Conservation (phyloP, 352 stramenopile genomes). For the Phytophthora constricta region DNA sequence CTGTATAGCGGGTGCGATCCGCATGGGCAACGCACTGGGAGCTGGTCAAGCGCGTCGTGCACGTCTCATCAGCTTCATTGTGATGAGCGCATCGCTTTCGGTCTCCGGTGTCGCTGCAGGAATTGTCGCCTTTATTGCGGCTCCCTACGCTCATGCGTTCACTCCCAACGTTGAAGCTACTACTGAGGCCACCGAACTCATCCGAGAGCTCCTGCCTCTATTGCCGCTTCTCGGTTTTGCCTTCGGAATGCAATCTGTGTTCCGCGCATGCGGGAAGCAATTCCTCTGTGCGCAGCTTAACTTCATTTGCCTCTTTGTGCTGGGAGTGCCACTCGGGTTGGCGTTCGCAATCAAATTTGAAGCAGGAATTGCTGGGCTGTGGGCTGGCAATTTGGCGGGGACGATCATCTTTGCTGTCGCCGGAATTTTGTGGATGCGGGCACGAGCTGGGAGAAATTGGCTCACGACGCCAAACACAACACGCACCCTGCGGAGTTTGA, state of each 20-base stretch:
- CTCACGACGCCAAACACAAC: conserved; percentile 55
- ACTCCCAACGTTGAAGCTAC: conserved; percentile 45
- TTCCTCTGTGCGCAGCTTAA: conserved; percentile 58
- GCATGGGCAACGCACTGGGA: conserved; percentile 66
- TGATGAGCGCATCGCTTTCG: conserved; percentile 35
- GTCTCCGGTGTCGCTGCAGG: conserved; percentile 43
- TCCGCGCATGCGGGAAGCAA: conserved; percentile 59
- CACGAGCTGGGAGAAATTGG: conserved; percentile 61
- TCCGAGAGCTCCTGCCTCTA: conserved; percentile 38
- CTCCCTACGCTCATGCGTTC: conserved; percentile 47
- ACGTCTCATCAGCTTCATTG: conserved; percentile 43
- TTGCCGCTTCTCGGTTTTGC: conserved; percentile 50
- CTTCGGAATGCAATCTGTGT: conserved; percentile 48
- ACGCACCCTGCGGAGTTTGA: conserved; percentile 39
- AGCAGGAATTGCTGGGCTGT: conserved; percentile 55
- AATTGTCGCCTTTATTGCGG: conserved; percentile 37
- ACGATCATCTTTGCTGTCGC: conserved; percentile 45
- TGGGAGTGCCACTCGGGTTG: conserved; percentile 55
- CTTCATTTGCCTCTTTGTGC: conserved; percentile 56
- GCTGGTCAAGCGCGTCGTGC: conserved; percentile 54
- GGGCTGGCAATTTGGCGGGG: conserved; percentile 62
- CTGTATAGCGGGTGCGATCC: conserved; percentile 55
- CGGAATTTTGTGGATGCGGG: conserved; percentile 48
- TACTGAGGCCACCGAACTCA: conserved; percentile 36
- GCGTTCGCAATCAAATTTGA: conserved; percentile 51